Conservation (phyloP, 1,284 basidiomycete genomes). For the Volvariella surrecta region DNA sequence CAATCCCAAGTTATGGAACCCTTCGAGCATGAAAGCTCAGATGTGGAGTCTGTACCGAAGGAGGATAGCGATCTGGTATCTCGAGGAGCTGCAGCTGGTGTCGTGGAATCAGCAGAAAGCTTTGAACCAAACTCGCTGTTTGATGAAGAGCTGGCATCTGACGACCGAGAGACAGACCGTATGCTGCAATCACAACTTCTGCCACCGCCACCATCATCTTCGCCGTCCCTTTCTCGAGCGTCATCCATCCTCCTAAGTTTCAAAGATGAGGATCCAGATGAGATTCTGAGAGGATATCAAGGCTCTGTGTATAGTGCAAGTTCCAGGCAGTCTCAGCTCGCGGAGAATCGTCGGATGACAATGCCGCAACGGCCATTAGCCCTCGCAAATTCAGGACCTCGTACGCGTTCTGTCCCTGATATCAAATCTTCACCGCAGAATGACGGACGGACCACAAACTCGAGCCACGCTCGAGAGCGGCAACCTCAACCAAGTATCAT, state of each 20-base stretch:
- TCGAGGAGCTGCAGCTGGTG: not conserved
- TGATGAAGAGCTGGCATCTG: too few relatives aligned
- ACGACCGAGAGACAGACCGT: too few relatives aligned
- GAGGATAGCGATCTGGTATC: not conserved
- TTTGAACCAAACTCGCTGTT: too few relatives aligned
- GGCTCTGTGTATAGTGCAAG: too few relatives aligned
- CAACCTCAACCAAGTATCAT: not conserved
- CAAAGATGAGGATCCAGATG: too few relatives aligned
- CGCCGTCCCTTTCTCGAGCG: too few relatives aligned
- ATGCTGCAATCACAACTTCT: too few relatives aligned
- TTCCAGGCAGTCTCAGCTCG: too few relatives aligned
- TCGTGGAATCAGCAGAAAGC: not conserved
- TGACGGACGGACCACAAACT: not conserved
- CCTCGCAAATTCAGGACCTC: not conserved
- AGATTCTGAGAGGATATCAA: too few relatives aligned
- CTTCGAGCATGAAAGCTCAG: constrained; percentile 5
- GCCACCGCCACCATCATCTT: too few relatives aligned
- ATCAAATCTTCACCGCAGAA: not conserved
- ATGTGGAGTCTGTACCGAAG: constrained; percentile 1
- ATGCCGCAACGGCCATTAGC: not conserved
- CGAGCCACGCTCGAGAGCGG: not conserved
- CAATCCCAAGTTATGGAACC: not conserved
- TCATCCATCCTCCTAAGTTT: too few relatives aligned
- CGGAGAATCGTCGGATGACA: not conserved
- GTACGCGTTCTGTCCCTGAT: not conserved